phyloP scores from a whole-genome alignment of 768 basidiomycete genomes.

The Phanerochaete sordida region DNA sequence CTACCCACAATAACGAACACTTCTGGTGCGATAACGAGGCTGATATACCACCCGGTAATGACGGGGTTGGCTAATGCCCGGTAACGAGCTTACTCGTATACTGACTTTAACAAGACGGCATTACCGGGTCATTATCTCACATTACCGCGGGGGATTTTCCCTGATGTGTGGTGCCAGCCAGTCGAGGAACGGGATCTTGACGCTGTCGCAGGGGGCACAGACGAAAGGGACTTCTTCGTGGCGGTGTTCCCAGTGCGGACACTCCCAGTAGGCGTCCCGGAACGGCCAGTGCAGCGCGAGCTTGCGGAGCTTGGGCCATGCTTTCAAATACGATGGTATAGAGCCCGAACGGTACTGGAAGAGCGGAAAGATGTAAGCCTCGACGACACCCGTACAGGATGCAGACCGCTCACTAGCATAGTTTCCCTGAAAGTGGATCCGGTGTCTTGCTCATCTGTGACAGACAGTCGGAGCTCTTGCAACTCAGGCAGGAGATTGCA shows the following conservation, averaged over 20 bases:
- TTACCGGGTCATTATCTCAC: no score
- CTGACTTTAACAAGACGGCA: no score
- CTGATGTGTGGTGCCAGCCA: neutral
- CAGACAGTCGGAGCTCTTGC: neutral
- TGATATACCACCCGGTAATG: no score
- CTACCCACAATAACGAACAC: no score
- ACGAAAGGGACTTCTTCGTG: neutral
- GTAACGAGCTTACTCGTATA: no score
- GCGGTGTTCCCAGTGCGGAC: neutral
- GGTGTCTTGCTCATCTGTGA: neutral
- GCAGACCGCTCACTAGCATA: no score
- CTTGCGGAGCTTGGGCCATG: neutral
- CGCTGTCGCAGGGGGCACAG: neutral
- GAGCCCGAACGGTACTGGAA: neutral
- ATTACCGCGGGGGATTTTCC: no score
- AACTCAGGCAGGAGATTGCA: neutral
- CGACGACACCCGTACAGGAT: neutral
- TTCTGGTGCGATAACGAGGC: no score
- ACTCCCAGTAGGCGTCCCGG: neutral
- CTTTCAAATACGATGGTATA: neutral
- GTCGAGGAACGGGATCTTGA: neutral
- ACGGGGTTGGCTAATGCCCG: no score
- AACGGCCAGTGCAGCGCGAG: neutral
- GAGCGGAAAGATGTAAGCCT: neutral
- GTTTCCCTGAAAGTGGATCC: neutral